phyloP scores from a whole-genome alignment of 441 rosid species.

The Sinapis alba region DNA sequence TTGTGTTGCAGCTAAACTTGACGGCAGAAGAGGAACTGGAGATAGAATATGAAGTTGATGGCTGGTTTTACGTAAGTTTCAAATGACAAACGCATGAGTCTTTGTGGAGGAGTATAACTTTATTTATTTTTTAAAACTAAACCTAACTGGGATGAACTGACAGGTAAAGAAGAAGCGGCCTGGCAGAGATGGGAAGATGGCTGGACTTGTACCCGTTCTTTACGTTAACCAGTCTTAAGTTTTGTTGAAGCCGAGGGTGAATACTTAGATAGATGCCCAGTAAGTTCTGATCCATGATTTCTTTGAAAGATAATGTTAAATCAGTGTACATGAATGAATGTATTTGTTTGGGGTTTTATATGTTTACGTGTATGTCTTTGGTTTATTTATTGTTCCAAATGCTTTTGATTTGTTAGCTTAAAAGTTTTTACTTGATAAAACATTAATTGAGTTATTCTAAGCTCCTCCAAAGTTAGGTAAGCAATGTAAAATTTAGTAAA shows the following conservation, averaged over 20 bases:
- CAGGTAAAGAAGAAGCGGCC: slow-evolving; percentile 99
- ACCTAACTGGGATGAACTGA: slow-evolving; percentile 13
- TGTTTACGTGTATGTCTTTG: slow-evolving; percentile 8
- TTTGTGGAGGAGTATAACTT: background rate
- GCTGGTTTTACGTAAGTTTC: slow-evolving; percentile 94
- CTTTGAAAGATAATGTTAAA: slow-evolving; percentile 22
- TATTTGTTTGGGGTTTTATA: slow-evolving; percentile 23
- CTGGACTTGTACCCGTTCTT: slow-evolving; percentile 96
- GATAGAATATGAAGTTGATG: slow-evolving; percentile 97
- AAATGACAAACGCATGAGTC: background rate
- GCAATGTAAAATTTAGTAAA: too few species aligned
- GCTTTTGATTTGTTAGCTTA: background rate
- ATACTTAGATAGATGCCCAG: slow-evolving; percentile 11
- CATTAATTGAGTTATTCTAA: too few species aligned
- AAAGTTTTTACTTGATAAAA: too few species aligned
- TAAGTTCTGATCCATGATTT: slow-evolving; percentile 8
- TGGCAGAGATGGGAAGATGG: slow-evolving; percentile 97
- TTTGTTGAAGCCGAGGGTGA: background rate
- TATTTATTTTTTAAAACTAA: background rate
- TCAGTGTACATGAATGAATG: slow-evolving; percentile 35
- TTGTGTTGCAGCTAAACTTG: slow-evolving; percentile 79
- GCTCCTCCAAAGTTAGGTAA: too few species aligned
- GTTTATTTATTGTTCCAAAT: background rate
- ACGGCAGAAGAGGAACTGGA: slow-evolving; percentile 94
- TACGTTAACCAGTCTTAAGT: slow-evolving; percentile 74